Evolutionary conservation across 2,329 filamentous ascomycete species (phyloP).

Genomic region (Cladophialophora psammophila): DNA sequence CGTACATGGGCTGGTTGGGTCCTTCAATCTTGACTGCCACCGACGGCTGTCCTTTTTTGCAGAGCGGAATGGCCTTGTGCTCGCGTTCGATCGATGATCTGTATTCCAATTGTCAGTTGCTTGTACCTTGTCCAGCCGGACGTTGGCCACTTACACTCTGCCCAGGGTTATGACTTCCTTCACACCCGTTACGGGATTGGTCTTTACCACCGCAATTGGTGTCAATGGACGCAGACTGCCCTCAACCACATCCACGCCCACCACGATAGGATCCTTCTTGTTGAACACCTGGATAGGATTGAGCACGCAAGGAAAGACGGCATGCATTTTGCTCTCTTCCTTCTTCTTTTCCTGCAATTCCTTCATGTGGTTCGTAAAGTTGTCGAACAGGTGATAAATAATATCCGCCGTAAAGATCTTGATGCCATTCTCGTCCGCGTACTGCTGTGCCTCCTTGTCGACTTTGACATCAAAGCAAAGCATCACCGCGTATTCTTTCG

Average conservation of each 20-base stretch:
- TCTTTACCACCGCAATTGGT: slow-evolving; percentile 85
- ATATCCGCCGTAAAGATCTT: slow-evolving; percentile 99
- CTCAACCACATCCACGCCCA: slow-evolving; percentile 95
- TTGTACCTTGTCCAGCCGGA: slow-evolving; percentile 9
- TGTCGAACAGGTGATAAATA: slow-evolving; percentile 97
- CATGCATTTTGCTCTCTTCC: slow-evolving; percentile 92
- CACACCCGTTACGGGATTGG: slow-evolving; percentile 75
- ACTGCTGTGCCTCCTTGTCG: slow-evolving; percentile 90
- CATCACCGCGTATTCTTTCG: slow-evolving; percentile 97
- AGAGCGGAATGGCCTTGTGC: slow-evolving; percentile 90
- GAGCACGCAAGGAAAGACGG: slow-evolving; percentile 95
- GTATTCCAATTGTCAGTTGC: slow-evolving; percentile 40
- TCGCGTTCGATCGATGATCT: slow-evolving; percentile 97
- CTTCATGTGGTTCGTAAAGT: slow-evolving; percentile 94
- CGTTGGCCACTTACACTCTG: slow-evolving; percentile 78
- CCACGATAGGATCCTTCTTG: slow-evolving; percentile 93
- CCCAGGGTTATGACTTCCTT: slow-evolving; percentile 88
- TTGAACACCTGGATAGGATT: slow-evolving; percentile 94
- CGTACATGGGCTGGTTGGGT: slow-evolving; percentile 88
- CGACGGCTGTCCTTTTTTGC: slow-evolving; percentile 96
- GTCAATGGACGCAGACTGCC: slow-evolving; percentile 86
- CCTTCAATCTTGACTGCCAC: slow-evolving; percentile 98
- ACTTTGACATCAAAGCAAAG: slow-evolving; percentile 99
- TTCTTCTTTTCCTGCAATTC: slow-evolving; percentile 88
- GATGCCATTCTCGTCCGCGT: slow-evolving; percentile 92